These are phyloP conservation scores for Camelina neglecta DNA, from an alignment of 345 rosid genomes.

Conservation along the genomic window DNA sequence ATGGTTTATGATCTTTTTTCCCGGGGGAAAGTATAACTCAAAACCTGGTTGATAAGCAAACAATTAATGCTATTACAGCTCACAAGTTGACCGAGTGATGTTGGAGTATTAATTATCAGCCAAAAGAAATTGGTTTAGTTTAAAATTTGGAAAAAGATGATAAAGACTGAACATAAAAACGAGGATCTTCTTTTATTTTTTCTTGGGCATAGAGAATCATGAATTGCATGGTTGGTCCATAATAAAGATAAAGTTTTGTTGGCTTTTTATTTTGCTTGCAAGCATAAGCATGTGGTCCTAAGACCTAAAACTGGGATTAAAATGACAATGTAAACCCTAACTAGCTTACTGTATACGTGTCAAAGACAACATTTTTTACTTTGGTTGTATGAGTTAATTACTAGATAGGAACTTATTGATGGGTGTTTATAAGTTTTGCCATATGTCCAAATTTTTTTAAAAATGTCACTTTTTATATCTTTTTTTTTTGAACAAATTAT, in stretches of 20 bases:
- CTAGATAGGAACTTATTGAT: too few relatives aligned
- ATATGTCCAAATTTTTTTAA: too few relatives aligned
- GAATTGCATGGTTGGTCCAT: constrained; percentile 46
- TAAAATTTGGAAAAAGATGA: constrained; percentile 26
- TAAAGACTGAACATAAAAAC: constrained; percentile 35
- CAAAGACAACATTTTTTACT: background rate
- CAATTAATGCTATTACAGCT: constrained; percentile 37
- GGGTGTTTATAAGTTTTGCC: too few relatives aligned
- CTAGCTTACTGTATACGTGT: background rate
- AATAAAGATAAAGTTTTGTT: constrained; percentile 33
- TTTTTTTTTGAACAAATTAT: too few relatives aligned
- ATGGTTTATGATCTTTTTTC: background rate
- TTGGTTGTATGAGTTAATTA: too few relatives aligned
- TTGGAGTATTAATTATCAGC: constrained; percentile 4
- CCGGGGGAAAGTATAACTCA: background rate
- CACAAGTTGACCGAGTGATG: constrained; percentile 38
- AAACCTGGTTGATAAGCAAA: constrained; percentile 24
- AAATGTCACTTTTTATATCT: too few relatives aligned
- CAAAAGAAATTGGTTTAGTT: constrained; percentile 8
- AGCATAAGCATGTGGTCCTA: constrained; percentile 35
- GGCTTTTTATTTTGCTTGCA: background rate
- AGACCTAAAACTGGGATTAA: background rate
- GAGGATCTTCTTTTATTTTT: constrained; percentile 29
- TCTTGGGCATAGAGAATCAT: constrained; percentile 30
- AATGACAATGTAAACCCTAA: background rate